phyloP scores from a whole-genome alignment of 78 protist species.

The Polysphondylium violaceum region DNA sequence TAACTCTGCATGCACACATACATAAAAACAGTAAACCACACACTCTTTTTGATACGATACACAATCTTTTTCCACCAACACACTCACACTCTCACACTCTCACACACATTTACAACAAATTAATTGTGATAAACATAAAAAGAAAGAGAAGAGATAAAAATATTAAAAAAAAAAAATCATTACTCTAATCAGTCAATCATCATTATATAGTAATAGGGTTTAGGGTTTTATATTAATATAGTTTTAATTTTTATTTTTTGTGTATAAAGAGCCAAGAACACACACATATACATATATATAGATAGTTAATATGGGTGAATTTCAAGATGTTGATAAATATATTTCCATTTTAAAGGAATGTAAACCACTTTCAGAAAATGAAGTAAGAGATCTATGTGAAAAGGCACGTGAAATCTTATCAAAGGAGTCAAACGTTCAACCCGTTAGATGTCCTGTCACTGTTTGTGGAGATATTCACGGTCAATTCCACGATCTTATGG shows the following conservation, averaged over 20 bases:
- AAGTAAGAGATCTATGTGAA: constrained; percentile 82
- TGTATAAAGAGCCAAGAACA: neutral
- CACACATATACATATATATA: neutral
- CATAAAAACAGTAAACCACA: too few species aligned
- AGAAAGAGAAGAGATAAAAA: neutral
- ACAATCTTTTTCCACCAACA: too few species aligned
- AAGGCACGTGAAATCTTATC: constrained; percentile 89
- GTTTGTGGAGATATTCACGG: constrained; percentile 98
- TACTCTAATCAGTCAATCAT: neutral
- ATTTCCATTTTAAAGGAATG: constrained; percentile 83
- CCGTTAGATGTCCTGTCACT: constrained; percentile 94
- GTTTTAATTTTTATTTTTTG: neutral
- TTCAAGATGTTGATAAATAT: constrained; percentile 83
- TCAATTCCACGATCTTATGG: constrained; percentile 97
- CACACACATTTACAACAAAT: too few species aligned
- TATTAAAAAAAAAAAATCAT: neutral
- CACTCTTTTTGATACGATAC: too few species aligned
- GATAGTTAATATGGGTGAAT: constrained; percentile 54
- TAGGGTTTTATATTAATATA: too few species aligned
- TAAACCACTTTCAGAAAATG: constrained; percentile 80
- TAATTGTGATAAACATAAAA: too few species aligned
- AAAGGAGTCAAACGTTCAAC: constrained; percentile 92
- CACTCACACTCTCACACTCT: too few species aligned
- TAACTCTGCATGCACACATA: too few species aligned
- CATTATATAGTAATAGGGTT: too few species aligned